Conservation (phyloP, 345 rosid species). For the Gossypioides kirkii region DNA sequence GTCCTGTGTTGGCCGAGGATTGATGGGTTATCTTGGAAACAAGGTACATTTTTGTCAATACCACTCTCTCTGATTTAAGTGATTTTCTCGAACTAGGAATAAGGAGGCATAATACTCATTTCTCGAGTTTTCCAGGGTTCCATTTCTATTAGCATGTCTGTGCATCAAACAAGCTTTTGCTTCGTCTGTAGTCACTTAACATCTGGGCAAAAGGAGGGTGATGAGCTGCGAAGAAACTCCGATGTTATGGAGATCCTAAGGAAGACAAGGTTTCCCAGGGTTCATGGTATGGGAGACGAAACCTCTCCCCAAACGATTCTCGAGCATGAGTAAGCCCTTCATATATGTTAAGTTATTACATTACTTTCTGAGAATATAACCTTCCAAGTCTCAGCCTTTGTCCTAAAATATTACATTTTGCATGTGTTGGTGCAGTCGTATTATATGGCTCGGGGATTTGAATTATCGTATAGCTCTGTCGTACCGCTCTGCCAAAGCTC, state of each 20-base stretch:
- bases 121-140: slow-evolving; percentile 68
- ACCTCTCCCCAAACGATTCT: slow-evolving; percentile 82
- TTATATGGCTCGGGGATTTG: slow-evolving; percentile 97
- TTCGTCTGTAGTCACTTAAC: slow-evolving; percentile 95
- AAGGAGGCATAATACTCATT: slow-evolving; percentile 13
- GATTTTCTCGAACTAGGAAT: slow-evolving; percentile 10
- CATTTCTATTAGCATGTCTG: slow-evolving; percentile 92
- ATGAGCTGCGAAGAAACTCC: slow-evolving; percentile 85
- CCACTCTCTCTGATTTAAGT: slow-evolving; percentile 12
- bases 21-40: slow-evolving; percentile 99
- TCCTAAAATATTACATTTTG: not conserved
- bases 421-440: slow-evolving; percentile 48
- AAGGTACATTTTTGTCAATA: slow-evolving; percentile 48
- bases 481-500: slow-evolving; percentile 81
- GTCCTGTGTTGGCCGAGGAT: slow-evolving; percentile 97
- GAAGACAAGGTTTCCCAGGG: slow-evolving; percentile 91
- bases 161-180: slow-evolving; percentile 95
- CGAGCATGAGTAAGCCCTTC: slow-evolving; percentile 67
- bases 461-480: slow-evolving; percentile 90
- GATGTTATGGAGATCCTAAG: slow-evolving; percentile 95
- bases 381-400: not conserved
- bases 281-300: slow-evolving; percentile 54
- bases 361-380: not conserved
- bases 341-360: not conserved
- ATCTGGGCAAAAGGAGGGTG: slow-evolving; percentile 98